phyloP scores from a whole-genome alignment of 139 green algal genomes.

The Yamagishiella unicocca region DNA sequence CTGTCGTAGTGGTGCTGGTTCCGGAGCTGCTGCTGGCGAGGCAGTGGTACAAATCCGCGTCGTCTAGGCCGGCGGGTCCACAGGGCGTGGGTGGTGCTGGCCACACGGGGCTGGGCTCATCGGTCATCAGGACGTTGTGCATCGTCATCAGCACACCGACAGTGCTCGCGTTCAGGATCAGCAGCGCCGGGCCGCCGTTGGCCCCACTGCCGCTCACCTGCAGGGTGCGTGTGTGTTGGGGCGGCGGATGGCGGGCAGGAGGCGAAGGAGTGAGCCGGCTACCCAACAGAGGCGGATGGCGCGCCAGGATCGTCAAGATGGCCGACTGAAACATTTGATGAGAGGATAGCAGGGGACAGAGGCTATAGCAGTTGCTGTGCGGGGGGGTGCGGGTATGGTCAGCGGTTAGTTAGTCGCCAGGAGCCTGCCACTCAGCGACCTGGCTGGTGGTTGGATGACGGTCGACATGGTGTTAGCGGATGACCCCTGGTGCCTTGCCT shows the following conservation, averaged over 20 bases:
- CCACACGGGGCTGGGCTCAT: conserved; percentile 16
- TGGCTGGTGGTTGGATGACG: no score
- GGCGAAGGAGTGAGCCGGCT: no score
- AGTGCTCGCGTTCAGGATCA: neutral
- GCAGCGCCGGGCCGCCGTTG: neutral
- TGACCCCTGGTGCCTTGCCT: no score
- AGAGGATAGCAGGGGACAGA: no score
- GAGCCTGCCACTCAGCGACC: no score
- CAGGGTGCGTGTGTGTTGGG: neutral
- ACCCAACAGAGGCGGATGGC: no score
- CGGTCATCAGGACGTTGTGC: neutral
- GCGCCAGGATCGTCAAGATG: no score
- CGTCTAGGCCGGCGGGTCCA: neutral
- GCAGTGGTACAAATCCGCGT: neutral
- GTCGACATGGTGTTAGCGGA: no score
- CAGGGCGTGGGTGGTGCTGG: neutral
- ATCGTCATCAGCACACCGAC: neutral
- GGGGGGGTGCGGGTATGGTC: no score
- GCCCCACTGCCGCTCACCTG: neutral
- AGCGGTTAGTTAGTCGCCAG: no score
- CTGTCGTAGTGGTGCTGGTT: neutral
- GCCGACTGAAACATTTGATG: no score
- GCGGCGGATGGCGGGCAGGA: neutral
- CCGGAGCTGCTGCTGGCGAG: neutral
- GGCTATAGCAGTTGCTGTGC: no score